Base-by-base conservation (phyloP, 208 protist genomes). In the Acanthamoeba castellanii region DNA sequence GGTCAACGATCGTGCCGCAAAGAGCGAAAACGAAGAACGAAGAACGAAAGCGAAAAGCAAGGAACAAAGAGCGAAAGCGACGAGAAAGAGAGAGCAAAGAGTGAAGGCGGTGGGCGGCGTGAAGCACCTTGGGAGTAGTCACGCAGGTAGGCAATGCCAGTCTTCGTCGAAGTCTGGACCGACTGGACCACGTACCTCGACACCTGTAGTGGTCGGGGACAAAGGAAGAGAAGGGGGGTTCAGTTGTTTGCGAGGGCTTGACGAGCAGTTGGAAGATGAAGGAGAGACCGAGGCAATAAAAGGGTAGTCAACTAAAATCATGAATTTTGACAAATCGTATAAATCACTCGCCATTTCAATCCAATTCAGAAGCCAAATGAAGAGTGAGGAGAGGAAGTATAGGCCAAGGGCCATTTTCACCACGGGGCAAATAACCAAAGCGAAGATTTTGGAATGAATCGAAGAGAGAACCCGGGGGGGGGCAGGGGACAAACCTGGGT, bases 171-270 rank as follows among this genome's bases (percentile, higher is more conserved):
- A 27, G 72, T 27, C 37, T 82, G 72, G 8, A 82, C 72, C 9
- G 72, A 82, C 37, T 82, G 72, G 13, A 82, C 32, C 13, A 82
- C 72, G 42, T 82, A 82, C 72, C 45, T 82, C 25, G 72, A 82
- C 6, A 82, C 72, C 72, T 82, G 37, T 6, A 5, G 34, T 50
- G 27, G n/a, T 34, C 22, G 30, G 13, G 13, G 27, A 27, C 13
- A 74, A 74, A 74, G 27, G n/a, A n/a, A n/a, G n/a, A n/a, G n/a
- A n/a, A n/a, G n/a, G n/a, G n/a, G n/a, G n/a, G n/a, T n/a, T n/a
- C n/a, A n/a, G n/a, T n/a, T n/a, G n/a, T n/a, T n/a, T n/a, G n/a
- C n/a, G n/a, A n/a, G n/a, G n/a, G n/a, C n/a, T n/a, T n/a, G n/a
- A n/a, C n/a, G n/a, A n/a, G n/a, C n/a, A n/a, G n/a, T n/a, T n/a